Evolutionary conservation across 495 filamentous ascomycete genomes (phyloP), one percentile per base, ranked within the genome.

Genomic region (Penicillium diatomitis): DNA sequence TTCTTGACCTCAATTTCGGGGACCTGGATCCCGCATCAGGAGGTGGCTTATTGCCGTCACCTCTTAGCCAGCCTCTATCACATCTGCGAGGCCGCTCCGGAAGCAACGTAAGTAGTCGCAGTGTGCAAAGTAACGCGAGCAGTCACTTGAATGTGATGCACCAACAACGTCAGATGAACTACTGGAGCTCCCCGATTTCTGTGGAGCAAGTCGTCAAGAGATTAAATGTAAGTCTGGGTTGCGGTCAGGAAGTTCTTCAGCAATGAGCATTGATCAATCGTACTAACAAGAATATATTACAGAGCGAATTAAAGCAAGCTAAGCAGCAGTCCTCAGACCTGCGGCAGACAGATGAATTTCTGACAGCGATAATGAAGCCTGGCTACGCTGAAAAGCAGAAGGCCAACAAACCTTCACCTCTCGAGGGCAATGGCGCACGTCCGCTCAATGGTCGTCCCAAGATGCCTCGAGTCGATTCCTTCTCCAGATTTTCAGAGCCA

Each of bases 161-260:
- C 20, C 86, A 87, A 51, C 78, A 82, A 53, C 69, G 81, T 44
- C 82, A 84, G 35, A 78, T 85, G 72, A 85, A 83, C 47, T 85
- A 87, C 52, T 94, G 88, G 84, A 76, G 90, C 51, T 87, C 85
- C 10, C 86, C 89, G 2, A 83, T 96, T 33, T 90, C 89, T 7
- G 90, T 94, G 44, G 92, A 98, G 57, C 87, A 95, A 53, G 87
- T 98, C 35, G 88, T 96, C 32, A 96, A 96, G 65, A 86, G 83
- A 61, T 78, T 98, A 38, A 87, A 87, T 54, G 92, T 96, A 79
- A 77, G 87, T 74, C 44, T 33, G 10, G 38, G 34, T 40, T 5
- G 31, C 20, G 20, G 20, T 20, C 20, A 20, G 20, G 20, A 20
- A 20, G 20, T 20, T 20, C 20, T 2, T 20, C 20, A 20, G 20